Evolutionary conservation across 495 filamentous ascomycete genomes (phyloP).

Genomic region (Aspergillus homomorphus): DNA sequence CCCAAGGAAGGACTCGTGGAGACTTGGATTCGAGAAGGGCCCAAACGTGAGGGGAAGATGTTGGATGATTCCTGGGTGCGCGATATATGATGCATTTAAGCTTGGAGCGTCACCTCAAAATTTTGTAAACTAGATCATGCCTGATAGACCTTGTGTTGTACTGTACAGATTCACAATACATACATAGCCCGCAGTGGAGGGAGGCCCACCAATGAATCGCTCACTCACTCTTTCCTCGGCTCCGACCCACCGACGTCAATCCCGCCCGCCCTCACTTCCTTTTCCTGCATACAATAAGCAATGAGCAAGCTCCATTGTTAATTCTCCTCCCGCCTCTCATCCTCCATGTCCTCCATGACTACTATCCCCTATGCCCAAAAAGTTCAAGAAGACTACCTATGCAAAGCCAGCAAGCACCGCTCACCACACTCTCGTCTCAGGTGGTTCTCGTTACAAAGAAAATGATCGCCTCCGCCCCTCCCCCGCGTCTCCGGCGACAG

Average conservation of each 20-base stretch:
- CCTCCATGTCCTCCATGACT: slow-evolving; percentile 8
- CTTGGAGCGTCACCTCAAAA: slow-evolving; percentile 1
- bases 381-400: slow-evolving; percentile 33
- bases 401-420: slow-evolving; percentile 35
- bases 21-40: slow-evolving; percentile 58
- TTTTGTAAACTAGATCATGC: slow-evolving; percentile 14
- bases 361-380: slow-evolving; percentile 45
- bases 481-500: slow-evolving; percentile 19
- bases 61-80: slow-evolving; percentile 62
- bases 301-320: not conserved
- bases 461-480: slow-evolving; percentile 29
- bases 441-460: slow-evolving; percentile 21
- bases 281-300: too few relatives aligned
- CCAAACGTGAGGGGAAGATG: slow-evolving; percentile 56
- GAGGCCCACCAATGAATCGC: not conserved
- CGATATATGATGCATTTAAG: slow-evolving; percentile 42
- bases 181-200: not conserved
- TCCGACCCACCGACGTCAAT: not conserved
- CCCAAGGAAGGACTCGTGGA: slow-evolving; percentile 61
- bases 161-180: not conserved
- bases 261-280: too few relatives aligned
- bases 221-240: not conserved
- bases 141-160: slow-evolving; percentile 5
- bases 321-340: slow-evolving; percentile 8
- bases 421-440: slow-evolving; percentile 39